Evolutionary conservation across 108 stramenopile genomes (phyloP).

Genomic region (Seminavis robusta): DNA sequence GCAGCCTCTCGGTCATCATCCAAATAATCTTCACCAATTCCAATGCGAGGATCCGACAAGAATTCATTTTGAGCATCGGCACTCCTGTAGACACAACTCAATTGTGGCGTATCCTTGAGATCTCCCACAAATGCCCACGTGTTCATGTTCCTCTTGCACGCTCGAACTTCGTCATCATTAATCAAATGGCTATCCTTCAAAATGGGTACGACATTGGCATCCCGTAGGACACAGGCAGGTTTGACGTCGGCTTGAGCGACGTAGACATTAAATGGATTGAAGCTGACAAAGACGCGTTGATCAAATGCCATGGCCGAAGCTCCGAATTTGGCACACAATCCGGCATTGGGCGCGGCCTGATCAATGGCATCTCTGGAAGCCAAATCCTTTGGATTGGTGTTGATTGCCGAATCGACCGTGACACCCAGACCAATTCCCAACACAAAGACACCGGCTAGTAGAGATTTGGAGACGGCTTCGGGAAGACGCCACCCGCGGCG

Average conservation of each 20-base stretch:
- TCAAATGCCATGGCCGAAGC: constrained; percentile 93
- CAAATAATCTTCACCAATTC: constrained; percentile 90
- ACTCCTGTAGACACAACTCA: constrained; percentile 93
- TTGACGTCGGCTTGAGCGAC: constrained; percentile 95
- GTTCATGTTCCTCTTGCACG: constrained; percentile 90
- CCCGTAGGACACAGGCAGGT: constrained; percentile 91
- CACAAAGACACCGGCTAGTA: constrained; percentile 89
- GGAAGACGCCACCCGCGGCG: constrained; percentile 67
- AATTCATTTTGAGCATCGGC: constrained; percentile 97
- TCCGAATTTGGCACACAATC: constrained; percentile 84
- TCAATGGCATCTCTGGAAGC: constrained; percentile 94
- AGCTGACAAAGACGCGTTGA: constrained; percentile 92
- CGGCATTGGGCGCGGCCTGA: constrained; percentile 90
- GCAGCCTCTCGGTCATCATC: constrained; percentile 71
- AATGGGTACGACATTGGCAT: constrained; percentile 81
- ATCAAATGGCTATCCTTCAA: constrained; percentile 74
- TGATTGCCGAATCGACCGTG: constrained; percentile 90
- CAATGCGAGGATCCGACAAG: constrained; percentile 87
- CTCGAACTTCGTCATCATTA: constrained; percentile 82
- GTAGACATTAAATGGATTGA: constrained; percentile 95
- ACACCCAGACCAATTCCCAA: constrained; percentile 91
- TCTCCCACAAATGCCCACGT: constrained; percentile 97
- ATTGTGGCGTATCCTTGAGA: constrained; percentile 86
- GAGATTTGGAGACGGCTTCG: constrained; percentile 69
- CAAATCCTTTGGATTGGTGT: constrained; percentile 89